Evolutionary conservation across 1,284 basidiomycete genomes (phyloP), one percentile per base, ranked within the genome.

Genomic region (Peniophora sp.): DNA sequence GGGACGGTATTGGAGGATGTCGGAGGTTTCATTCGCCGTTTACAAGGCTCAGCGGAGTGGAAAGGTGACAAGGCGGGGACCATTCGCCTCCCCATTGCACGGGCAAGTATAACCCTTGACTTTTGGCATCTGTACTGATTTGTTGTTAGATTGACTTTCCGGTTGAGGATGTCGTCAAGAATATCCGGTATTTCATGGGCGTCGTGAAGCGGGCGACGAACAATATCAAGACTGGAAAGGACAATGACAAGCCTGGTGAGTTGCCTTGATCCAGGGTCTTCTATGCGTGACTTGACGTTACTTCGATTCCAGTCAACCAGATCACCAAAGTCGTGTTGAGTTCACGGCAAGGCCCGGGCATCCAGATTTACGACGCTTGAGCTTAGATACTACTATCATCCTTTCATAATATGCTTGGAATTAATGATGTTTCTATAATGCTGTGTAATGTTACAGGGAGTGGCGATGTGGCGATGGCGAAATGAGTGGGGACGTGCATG

Each of bases 1-100:
- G 96, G 96, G 2, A 97, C 95, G 0, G 96, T 98, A 8, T 91
- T 90, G 0, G 87, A 92, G 50, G 90, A 96, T 53, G 75, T 97
- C 52, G 83, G 73, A 14, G 81, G 83, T 14, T 92, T 89, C 53
- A 85, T 99, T 53, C 76, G 81, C 58, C 82, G 85, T 53, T 78
- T 96, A 24, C 81, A 84, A 50, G 91, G 90, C 11, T 86, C 85
- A 11, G 83, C 87, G 52, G 93, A 97, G 65, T 99, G 95, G 94
- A 89, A 85, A 66, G 90, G 92, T 11, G 93, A 98, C 70, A 87
- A 89, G 63, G 69, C 78, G 27, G 95, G 95, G 14, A 85, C 86
- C 23, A 92, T 97, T 51, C 81, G 90, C 47, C 79, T 86, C 53
- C 79, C 90, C 22, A 83, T 92, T 61, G 87, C 78, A 17, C 81